Conservation (phyloP, 2,329 filamentous ascomycete genomes). For the Ambrosiella beaveri region DNA sequence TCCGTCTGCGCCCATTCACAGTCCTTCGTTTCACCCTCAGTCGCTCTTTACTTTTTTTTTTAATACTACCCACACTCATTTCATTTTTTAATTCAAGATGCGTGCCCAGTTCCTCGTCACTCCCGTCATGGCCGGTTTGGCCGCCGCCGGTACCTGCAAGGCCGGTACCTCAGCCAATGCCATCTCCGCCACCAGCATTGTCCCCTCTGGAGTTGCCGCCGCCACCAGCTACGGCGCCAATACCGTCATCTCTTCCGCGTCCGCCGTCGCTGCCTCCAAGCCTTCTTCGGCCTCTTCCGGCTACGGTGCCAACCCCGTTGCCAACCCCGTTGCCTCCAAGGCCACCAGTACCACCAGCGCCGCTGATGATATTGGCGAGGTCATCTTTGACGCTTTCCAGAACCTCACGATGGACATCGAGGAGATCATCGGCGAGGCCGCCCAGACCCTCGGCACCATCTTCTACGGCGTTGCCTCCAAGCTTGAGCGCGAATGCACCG, state of each 20-base stretch:
- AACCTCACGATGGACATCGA: constrained; percentile 2
- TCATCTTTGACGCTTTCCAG: background rate
- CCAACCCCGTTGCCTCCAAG: constrained; percentile 1
- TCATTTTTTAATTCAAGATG: constrained; percentile 8
- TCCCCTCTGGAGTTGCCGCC: background rate
- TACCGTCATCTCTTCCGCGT: background rate
- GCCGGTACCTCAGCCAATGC: background rate
- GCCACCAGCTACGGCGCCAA: background rate
- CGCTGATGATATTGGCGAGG: background rate
- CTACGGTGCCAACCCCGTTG: background rate
- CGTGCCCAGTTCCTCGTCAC: constrained; percentile 9
- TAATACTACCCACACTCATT: background rate
- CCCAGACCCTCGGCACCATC: constrained; percentile 4
- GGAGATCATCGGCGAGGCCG: background rate
- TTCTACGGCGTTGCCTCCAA: constrained; percentile 7
- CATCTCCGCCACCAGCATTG: background rate
- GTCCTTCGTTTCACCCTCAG: constrained; percentile 5
- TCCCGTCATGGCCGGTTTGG: constrained; percentile 9
- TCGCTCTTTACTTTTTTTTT: background rate
- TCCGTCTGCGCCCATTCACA: background rate
- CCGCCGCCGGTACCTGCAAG: background rate
- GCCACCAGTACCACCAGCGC: background rate
- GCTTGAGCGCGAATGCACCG: constrained; percentile 2
- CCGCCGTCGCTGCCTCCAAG: background rate
- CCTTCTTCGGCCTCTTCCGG: background rate